Conservation (phyloP, 331 rosid genomes). For the Quercus tomentella region DNA sequence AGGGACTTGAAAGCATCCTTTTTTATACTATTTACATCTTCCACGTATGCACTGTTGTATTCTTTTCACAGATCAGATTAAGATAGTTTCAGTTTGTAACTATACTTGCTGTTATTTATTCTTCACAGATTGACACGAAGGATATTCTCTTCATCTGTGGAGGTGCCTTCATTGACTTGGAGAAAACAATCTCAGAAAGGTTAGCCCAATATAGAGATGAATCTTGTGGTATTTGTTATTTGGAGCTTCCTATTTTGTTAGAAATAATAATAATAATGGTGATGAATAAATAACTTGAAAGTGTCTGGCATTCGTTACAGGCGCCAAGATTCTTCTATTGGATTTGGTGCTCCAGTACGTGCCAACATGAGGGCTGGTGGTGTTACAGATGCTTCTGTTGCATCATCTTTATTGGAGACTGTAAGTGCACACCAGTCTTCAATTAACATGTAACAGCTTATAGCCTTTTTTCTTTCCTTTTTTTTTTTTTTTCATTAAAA, state of each 20-base stretch:
- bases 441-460: constrained; percentile 12
- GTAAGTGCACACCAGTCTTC: constrained; percentile 45
- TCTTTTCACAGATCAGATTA: background rate
- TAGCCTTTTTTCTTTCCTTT: background rate
- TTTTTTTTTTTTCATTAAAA: background rate
- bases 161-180: constrained; percentile 93
- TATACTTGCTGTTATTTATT: constrained; percentile 21
- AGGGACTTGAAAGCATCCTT: too few relatives aligned
- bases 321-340: constrained; percentile 95
- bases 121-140: constrained; percentile 88
- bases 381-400: constrained; percentile 74
- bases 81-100: constrained; percentile 3
- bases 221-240: background rate
- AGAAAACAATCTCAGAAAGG: constrained; percentile 99
- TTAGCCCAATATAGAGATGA: constrained; percentile 26
- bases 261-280: background rate
- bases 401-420: constrained; percentile 79
- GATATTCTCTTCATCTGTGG: constrained; percentile 98
- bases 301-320: constrained; percentile 38
- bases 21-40: too few relatives aligned
- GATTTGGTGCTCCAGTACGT: constrained; percentile 95
- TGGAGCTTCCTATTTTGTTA: background rate
- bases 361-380: constrained; percentile 86
- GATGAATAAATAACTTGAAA: constrained; percentile 8
- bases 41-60: background rate